These are phyloP conservation scores for Didymella pomorum DNA, from an alignment of 2,329 filamentous ascomycete species.

Conservation along the genomic window DNA sequence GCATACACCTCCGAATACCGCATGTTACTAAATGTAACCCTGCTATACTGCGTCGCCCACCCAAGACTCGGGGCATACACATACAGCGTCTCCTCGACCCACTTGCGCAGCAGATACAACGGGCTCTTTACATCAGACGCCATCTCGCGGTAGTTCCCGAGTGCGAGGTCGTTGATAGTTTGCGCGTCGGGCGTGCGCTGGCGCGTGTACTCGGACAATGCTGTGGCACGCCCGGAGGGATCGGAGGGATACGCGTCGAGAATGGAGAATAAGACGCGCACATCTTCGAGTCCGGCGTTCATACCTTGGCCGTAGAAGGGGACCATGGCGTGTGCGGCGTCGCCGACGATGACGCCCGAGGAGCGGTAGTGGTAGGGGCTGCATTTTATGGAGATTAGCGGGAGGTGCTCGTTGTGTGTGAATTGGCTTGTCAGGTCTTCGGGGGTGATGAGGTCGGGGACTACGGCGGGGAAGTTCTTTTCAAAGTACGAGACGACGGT, in stretches of 20 bases:
- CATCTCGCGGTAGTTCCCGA: slow-evolving; percentile 96
- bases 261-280: slow-evolving; percentile 83
- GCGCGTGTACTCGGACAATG: slow-evolving; percentile 77
- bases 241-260: slow-evolving; percentile 71
- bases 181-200: slow-evolving; percentile 80
- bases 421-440: slow-evolving; percentile 78
- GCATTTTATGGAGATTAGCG: slow-evolving; percentile 93
- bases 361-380: slow-evolving; percentile 81
- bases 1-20: slow-evolving; percentile 83
- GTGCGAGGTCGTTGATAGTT: slow-evolving; percentile 89
- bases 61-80: slow-evolving; percentile 78
- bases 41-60: slow-evolving; percentile 90
- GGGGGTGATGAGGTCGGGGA: slow-evolving; percentile 70
- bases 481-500: slow-evolving; percentile 78
- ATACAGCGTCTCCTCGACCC: slow-evolving; percentile 82
- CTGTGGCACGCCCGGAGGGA: slow-evolving; percentile 49
- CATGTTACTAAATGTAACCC: slow-evolving; percentile 93
- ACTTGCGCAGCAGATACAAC: slow-evolving; percentile 82
- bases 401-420: slow-evolving; percentile 82
- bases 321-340: slow-evolving; percentile 97
- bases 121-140: slow-evolving; percentile 80
- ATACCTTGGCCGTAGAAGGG: slow-evolving; percentile 99
- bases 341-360: slow-evolving; percentile 84
- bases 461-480: slow-evolving; percentile 85
- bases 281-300: slow-evolving; percentile 95